These are phyloP conservation scores for Arabis alpina DNA, from an alignment of 345 rosid genomes.

Conservation along the genomic window DNA sequence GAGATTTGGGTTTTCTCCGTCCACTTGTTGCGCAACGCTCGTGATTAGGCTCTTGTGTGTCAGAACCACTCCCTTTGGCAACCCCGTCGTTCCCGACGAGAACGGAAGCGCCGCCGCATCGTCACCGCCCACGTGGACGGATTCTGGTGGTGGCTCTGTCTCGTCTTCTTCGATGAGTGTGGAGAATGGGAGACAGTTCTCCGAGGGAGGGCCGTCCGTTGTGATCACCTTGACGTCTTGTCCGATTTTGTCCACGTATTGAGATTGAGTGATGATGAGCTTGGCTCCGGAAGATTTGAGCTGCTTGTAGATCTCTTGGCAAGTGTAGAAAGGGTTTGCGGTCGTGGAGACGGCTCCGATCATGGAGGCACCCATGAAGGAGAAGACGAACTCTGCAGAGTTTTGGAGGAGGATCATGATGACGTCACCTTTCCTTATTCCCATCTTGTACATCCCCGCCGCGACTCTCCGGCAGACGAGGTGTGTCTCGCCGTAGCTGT, in stretches of 20 bases:
- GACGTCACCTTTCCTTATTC: constrained; percentile 73
- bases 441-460: constrained; percentile 60
- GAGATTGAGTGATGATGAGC: constrained; percentile 72
- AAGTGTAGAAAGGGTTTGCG: constrained; percentile 88
- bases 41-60: constrained; percentile 84
- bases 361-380: constrained; percentile 91
- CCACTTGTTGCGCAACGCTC: constrained; percentile 94
- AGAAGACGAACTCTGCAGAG: constrained; percentile 78
- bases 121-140: constrained; percentile 47
- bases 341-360: constrained; percentile 81
- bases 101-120: constrained; percentile 81
- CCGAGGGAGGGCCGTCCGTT: constrained; percentile 61
- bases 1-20: constrained; percentile 88
- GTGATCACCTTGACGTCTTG: constrained; percentile 61
- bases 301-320: constrained; percentile 72
- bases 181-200: constrained; percentile 68
- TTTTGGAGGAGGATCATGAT: constrained; percentile 89
- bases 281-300: constrained; percentile 53
- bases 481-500: constrained; percentile 59
- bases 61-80: constrained; percentile 86
- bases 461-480: constrained; percentile 57
- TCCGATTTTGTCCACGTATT: constrained; percentile 60
- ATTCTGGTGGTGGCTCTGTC: constrained; percentile 4
- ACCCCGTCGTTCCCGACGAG: constrained; percentile 92
- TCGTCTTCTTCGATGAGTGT: constrained; percentile 49